Conservation (phyloP, 345 rosid species). For the Angophora floribunda region DNA sequence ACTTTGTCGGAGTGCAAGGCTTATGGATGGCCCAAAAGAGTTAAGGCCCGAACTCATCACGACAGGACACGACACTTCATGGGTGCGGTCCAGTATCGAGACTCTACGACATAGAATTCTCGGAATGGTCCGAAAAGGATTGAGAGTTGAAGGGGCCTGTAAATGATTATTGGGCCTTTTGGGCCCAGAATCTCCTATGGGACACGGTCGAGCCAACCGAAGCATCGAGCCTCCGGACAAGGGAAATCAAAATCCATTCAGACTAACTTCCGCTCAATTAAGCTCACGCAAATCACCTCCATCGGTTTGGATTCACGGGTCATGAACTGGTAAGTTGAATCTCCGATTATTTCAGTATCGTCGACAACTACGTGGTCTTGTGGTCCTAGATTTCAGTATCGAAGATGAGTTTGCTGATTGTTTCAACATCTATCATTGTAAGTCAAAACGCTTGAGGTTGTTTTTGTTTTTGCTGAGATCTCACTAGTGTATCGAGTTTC, state of each 20-base stretch:
- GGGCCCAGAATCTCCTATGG: not conserved
- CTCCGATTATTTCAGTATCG: not conserved
- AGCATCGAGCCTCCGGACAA: not conserved
- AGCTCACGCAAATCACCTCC: not conserved
- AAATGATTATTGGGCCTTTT: not conserved
- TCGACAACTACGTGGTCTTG: not conserved
- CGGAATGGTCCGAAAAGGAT: not conserved
- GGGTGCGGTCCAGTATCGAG: not conserved
- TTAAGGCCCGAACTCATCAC: not conserved
- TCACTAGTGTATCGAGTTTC: not conserved
- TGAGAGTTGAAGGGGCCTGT: not conserved
- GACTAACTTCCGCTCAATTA: not conserved
- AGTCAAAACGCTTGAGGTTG: not conserved
- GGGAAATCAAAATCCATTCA: not conserved
- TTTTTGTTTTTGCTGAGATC: not conserved
- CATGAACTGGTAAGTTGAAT: not conserved
- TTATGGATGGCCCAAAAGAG: not conserved
- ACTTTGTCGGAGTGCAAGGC: accelerated
- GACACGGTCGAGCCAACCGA: not conserved
- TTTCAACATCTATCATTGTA: not conserved
- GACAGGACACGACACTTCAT: not conserved
- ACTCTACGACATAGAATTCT: not conserved
- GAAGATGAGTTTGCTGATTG: not conserved
- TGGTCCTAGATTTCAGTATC: not conserved
- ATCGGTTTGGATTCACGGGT: not conserved